phyloP scores from a whole-genome alignment of 2,329 filamentous ascomycete species.

The Cladosporium sp. region DNA sequence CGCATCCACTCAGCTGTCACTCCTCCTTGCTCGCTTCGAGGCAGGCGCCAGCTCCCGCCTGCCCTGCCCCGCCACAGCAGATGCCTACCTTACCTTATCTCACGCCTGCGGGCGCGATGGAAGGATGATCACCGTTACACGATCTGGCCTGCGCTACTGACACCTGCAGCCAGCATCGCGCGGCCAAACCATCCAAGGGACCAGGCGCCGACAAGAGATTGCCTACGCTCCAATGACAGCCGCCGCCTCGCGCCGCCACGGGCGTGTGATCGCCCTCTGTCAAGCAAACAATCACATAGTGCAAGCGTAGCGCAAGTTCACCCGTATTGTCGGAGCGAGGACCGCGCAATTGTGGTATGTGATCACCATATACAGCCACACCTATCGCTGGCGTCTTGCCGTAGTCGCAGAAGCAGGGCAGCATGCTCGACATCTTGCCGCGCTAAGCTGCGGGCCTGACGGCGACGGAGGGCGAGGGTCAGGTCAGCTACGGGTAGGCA shows the following conservation, averaged over 20 bases:
- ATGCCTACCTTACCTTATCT: not conserved
- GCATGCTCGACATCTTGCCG: not conserved
- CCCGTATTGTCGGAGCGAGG: slow-evolving; percentile 1
- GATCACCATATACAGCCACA: slow-evolving; percentile 5
- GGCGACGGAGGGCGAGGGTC: not conserved
- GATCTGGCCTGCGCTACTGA: slow-evolving; percentile 11
- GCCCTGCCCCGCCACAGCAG: not conserved
- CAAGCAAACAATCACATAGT: slow-evolving; percentile 4
- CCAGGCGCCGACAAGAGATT: not conserved
- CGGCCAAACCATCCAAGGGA: slow-evolving; percentile 12
- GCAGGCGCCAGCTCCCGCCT: slow-evolving; percentile 2
- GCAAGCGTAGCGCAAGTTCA: not conserved
- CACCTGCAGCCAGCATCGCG: slow-evolving; percentile 11
- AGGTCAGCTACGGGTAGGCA: not conserved
- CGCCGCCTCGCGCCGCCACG: slow-evolving; percentile 3
- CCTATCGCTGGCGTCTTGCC: not conserved
- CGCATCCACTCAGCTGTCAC: not conserved
- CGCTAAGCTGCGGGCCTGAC: slow-evolving; percentile 2
- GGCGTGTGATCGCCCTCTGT: slow-evolving; percentile 7
- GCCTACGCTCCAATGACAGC: not conserved
- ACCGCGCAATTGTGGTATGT: slow-evolving; percentile 7
- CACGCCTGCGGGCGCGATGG: slow-evolving; percentile 1
- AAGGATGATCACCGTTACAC: slow-evolving; percentile 10
- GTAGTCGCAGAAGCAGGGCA: not conserved
- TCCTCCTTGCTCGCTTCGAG: not conserved